Conservation (phyloP, 495 filamentous ascomycete species). For the Massariosphaeria phaeospora region DNA sequence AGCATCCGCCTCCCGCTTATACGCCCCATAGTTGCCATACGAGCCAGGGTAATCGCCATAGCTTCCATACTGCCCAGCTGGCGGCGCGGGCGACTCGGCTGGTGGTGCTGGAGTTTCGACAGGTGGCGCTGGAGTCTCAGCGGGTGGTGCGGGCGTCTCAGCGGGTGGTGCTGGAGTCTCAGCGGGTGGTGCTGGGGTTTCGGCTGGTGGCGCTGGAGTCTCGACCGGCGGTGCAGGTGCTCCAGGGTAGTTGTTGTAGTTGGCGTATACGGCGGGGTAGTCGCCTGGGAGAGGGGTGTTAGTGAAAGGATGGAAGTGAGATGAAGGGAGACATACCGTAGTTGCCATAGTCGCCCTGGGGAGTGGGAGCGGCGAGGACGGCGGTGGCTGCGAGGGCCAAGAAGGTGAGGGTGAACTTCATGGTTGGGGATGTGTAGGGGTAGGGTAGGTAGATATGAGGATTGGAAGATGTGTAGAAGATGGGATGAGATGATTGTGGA, state of each 20-base stretch:
- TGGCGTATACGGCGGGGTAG: not conserved
- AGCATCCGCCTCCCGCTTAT: slow-evolving; percentile 15
- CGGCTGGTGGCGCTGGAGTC: too few relatives aligned
- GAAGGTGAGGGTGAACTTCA: slow-evolving; percentile 6
- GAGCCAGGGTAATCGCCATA: slow-evolving; percentile 3
- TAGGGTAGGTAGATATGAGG: too few relatives aligned
- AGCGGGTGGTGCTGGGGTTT: too few relatives aligned
- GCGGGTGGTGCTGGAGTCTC: too few relatives aligned
- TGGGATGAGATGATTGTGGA: too few relatives aligned
- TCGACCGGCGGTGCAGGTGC: too few relatives aligned
- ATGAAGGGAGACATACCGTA: slow-evolving; percentile 6
- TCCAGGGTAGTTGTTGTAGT: not conserved
- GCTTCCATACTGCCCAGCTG: not conserved
- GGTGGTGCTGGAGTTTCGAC: too few relatives aligned
- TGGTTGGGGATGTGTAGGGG: too few relatives aligned
- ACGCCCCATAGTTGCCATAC: slow-evolving; percentile 11
- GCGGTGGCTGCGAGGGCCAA: not conserved
- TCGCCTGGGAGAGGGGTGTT: not conserved
- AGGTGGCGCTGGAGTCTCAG: too few relatives aligned
- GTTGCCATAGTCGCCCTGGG: not conserved
- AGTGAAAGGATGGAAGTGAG: not conserved
- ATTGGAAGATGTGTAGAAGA: too few relatives aligned
- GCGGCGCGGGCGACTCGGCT: not conserved
- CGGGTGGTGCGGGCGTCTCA: too few relatives aligned
- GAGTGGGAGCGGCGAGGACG: not conserved